Percentiles rank a stretch among this genome's conserved stretches.
Evolutionary conservation across 176 grass and related monocot species (phyloP).

Genomic region (Triticum timopheevii): DNA sequence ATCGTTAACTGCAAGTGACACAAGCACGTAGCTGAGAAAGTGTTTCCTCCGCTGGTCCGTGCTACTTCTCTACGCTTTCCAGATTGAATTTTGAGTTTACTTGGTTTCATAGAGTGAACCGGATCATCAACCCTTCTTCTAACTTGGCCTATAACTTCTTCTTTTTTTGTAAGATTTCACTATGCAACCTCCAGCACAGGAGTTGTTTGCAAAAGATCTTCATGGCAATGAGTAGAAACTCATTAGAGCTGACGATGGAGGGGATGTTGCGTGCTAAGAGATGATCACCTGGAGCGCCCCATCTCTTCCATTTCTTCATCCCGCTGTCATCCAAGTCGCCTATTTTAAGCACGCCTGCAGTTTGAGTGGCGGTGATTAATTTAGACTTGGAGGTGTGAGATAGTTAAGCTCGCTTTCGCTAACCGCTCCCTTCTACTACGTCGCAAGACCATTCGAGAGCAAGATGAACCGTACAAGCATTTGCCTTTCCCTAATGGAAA

Average conservation of each 20-base stretch:
- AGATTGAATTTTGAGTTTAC: conserved; percentile 4
- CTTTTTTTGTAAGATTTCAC: conserved; percentile 68
- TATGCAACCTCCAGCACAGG: conserved; percentile 87
- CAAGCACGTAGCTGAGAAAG: neutral
- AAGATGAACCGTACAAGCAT: neutral
- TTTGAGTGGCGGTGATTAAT: neutral
- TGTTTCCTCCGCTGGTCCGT: conserved; percentile 45
- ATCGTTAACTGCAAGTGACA: neutral
- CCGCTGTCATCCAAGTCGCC: neutral
- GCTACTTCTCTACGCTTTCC: neutral
- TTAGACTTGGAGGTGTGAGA: neutral
- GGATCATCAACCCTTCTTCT: conserved; percentile 6
- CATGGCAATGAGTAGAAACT: conserved; percentile 98
- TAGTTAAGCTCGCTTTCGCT: no score
- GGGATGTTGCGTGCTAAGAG: neutral
- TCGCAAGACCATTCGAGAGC: no score
- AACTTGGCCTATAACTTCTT: neutral
- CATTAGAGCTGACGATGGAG: neutral
- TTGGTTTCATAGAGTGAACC: neutral
- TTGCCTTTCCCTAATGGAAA: neutral
- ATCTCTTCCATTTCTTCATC: neutral
- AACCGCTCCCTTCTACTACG: no score
- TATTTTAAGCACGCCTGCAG: neutral
- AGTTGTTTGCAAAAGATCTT: conserved; percentile 85
- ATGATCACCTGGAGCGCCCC: neutral